These are phyloP conservation scores for Herpomyces periplanetae DNA, from an alignment of 2,329 filamentous ascomycete genomes.

Conservation along the genomic window DNA sequence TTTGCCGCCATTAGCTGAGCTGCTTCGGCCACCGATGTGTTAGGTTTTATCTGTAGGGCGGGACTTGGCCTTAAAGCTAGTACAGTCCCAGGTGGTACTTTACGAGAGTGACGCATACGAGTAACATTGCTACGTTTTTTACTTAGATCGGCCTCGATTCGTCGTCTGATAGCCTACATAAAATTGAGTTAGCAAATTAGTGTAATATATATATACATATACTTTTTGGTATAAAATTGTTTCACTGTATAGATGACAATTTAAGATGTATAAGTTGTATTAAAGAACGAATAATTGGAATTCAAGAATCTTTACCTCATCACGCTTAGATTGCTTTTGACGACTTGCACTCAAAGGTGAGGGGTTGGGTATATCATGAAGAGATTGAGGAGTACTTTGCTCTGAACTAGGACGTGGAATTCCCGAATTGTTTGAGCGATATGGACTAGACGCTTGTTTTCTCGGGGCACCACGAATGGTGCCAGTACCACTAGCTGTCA, in stretches of 20 bases:
- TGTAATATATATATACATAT: constrained; percentile 3
- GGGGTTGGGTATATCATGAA: too few species aligned
- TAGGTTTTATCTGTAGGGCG: constrained; percentile 85
- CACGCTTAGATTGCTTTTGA: constrained; percentile 80
- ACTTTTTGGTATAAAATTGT: constrained; percentile 3
- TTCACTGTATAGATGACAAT: constrained; percentile 1
- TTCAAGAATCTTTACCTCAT: too few species aligned
- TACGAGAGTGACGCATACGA: constrained; percentile 46
- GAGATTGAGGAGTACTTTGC: too few species aligned
- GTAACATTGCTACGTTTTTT: constrained; percentile 63
- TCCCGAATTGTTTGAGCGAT: too few species aligned
- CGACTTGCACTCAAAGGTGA: constrained; percentile 51
- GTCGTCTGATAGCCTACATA: constrained; percentile 54
- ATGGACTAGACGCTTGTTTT: too few species aligned
- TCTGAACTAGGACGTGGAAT: too few species aligned
- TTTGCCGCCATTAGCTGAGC: constrained; percentile 97
- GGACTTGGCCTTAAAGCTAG: constrained; percentile 78
- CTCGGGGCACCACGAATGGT: too few species aligned
- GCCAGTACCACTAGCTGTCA: too few species aligned
- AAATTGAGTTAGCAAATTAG: constrained; percentile 2
- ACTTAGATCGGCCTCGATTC: constrained; percentile 85
- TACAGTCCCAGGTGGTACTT: constrained; percentile 79
- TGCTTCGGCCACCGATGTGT: constrained; percentile 68
- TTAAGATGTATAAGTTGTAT: constrained; percentile 1
- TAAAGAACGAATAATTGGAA: constrained; percentile 8